Evolutionary conservation across 345 rosid species (phyloP).

Genomic region (Eucalyptus erythrocorys): DNA sequence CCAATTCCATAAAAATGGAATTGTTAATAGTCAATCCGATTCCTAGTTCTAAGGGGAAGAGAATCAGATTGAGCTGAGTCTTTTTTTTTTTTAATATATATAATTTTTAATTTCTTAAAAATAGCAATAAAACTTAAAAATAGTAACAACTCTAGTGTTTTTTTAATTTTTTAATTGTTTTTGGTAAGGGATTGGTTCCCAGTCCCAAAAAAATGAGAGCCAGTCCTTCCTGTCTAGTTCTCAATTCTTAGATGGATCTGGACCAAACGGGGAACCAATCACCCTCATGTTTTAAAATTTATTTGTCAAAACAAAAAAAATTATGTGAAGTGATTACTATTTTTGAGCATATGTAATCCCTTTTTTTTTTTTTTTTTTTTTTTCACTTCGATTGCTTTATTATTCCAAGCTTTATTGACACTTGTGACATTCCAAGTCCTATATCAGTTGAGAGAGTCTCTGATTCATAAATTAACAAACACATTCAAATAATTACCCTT

Average conservation of each 20-base stretch:
- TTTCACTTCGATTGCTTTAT: neutral
- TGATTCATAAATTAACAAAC: neutral
- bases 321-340: neutral
- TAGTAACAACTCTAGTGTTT: no score
- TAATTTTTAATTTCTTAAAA: no score
- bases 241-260: accelerated
- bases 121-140: no score
- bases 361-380: no score
- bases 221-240: accelerated
- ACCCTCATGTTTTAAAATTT: neutral
- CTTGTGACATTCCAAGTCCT: neutral
- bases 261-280: accelerated
- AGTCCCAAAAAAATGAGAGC: accelerated
- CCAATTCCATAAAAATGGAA: no score
- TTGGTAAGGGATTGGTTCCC: accelerated
- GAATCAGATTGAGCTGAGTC: accelerated
- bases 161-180: no score
- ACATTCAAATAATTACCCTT: neutral
- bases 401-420: neutral
- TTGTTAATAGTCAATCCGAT: no score
- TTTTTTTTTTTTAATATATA: no score
- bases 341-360: neutral
- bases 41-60: no score
- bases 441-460: neutral
- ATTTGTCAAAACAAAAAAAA: neutral